A percentile compares a stretch with the other conserved stretches of the same genome.
Conservation (phyloP, 129 eudicot genomes). For the Artemisia argyi region DNA sequence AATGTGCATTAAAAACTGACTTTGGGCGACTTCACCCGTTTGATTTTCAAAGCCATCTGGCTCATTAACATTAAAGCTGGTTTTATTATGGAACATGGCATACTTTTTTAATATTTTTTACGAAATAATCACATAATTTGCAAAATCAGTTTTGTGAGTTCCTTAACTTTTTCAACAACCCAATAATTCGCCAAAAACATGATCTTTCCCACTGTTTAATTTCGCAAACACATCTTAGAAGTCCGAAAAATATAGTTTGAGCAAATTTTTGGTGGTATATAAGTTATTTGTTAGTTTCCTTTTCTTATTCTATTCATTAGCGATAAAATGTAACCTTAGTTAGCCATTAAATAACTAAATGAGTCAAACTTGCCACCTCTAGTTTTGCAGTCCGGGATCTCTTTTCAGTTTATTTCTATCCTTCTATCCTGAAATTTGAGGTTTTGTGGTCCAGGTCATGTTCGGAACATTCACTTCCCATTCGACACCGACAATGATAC, state of each 20-base stretch:
- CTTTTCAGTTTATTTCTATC: not conserved
- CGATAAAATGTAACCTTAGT: not conserved
- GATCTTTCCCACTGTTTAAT: too few species aligned
- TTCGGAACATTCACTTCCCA: conserved; percentile 94
- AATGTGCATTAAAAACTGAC: not conserved
- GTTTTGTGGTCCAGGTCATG: conserved; percentile 52
- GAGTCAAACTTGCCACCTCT: not conserved
- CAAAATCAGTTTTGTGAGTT: too few species aligned
- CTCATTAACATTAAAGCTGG: too few species aligned
- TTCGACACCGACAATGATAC: conserved; percentile 91
- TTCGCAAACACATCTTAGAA: too few species aligned
- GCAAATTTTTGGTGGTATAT: not conserved
- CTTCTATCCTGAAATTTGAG: conserved; percentile 9
- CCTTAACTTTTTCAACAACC: too few species aligned
- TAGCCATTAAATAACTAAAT: not conserved
- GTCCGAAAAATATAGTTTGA: too few species aligned
- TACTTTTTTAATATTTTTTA: too few species aligned
- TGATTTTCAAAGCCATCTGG: too few species aligned
- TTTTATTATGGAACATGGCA: too few species aligned
- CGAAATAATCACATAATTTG: too few species aligned
- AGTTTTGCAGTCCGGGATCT: not conserved
- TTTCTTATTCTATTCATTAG: not conserved
- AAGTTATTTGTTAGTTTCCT: too few species aligned
- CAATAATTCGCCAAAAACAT: too few species aligned
- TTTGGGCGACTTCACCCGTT: conserved; percentile 1